A percentile compares a stretch with the other conserved stretches of the same genome.
Evolutionary conservation across 2,329 filamentous ascomycete genomes (phyloP).

Genomic region (Alternaria sp.): DNA sequence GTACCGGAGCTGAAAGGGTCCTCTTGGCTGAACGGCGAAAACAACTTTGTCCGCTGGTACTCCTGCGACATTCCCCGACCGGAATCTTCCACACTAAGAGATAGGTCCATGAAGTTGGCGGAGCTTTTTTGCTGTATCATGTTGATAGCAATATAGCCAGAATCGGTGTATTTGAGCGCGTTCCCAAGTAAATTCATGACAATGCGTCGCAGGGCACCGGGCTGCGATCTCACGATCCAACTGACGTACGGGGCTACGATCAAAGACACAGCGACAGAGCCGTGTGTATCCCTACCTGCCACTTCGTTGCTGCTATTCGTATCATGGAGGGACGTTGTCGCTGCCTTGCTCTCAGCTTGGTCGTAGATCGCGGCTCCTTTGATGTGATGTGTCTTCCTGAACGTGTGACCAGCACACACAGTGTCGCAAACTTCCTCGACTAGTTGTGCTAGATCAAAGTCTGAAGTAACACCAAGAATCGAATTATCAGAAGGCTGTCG

Average conservation of each 20-base stretch:
- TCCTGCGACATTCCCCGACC: slow-evolving; percentile 46
- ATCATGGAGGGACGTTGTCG: slow-evolving; percentile 19
- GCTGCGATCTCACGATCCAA: slow-evolving; percentile 40
- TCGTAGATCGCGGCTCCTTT: slow-evolving; percentile 33
- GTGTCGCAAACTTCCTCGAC: slow-evolving; percentile 63
- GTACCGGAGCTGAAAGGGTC: slow-evolving; percentile 43
- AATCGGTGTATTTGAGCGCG: slow-evolving; percentile 44
- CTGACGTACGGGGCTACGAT: slow-evolving; percentile 37
- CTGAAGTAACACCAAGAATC: slow-evolving; percentile 38
- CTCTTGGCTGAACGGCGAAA: slow-evolving; percentile 46
- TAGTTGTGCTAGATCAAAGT: slow-evolving; percentile 38
- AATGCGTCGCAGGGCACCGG: slow-evolving; percentile 42
- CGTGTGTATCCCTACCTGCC: slow-evolving; percentile 25
- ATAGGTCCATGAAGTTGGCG: slow-evolving; percentile 25
- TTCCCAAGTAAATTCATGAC: slow-evolving; percentile 48
- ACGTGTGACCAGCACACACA: slow-evolving; percentile 59
- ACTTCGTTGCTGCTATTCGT: slow-evolving; percentile 4
- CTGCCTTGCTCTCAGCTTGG: slow-evolving; percentile 21
- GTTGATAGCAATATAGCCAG: slow-evolving; percentile 38
- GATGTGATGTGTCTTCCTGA: slow-evolving; percentile 40
- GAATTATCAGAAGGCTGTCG: slow-evolving; percentile 37
- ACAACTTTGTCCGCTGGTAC: slow-evolving; percentile 41
- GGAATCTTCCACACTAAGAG: slow-evolving; percentile 47
- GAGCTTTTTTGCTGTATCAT: slow-evolving; percentile 25
- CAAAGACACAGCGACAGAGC: slow-evolving; percentile 37